Base-by-base conservation (phyloP, 768 basidiomycete species). In the Russula vinacea region DNA sequence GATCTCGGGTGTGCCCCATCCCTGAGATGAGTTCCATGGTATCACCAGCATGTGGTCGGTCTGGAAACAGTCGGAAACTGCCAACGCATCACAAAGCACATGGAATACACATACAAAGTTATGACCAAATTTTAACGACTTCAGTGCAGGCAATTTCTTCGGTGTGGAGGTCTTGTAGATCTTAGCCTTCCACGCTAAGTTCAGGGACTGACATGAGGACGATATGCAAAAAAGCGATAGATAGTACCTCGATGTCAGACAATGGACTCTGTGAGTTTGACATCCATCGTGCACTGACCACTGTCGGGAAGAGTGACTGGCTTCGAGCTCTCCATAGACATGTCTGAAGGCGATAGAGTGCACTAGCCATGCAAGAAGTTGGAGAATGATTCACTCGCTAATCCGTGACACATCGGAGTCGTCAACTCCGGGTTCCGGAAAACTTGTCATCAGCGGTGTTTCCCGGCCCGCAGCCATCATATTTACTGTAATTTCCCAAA, bases 1-100 rank as follows among this genome's bases (percentile, higher is more conserved):
- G 65, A 82, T 81, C 60, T 73, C 72, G 6, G 81, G 81, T 8
- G 73, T 70, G 2, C 72, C 77, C 81, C 81, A 83, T 2, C 81
- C 81, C 22, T 68, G 73, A 45, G 72, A 64, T 7, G 66, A 67
- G 54, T 71, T 74, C 80, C 80, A 81, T 6, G 75, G 75, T 55
- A 79, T 73, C 42, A 72, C 70, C 52, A 79, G 67, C 78, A 79
- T 79, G 69, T 79, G 78, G 59, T 79, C 74, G 14, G 72, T 72
- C 69, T 69, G 22, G 42, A n/a, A 29, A 13, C 13, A 47, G 17
- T 56, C 40, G 35, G 56, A 52, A 52, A 22, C 33, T 29, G 51
- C 32, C 22, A 40, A 22, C 16, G 19, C 39, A 40, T 29, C 40
- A 33, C 1, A 37, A 6, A 24, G 1, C 14, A 22, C 37, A 5